A percentile compares a stretch with the other conserved stretches of the same genome.
Conservation (phyloP, 495 filamentous ascomycete genomes). For the Neurospora sp. region DNA sequence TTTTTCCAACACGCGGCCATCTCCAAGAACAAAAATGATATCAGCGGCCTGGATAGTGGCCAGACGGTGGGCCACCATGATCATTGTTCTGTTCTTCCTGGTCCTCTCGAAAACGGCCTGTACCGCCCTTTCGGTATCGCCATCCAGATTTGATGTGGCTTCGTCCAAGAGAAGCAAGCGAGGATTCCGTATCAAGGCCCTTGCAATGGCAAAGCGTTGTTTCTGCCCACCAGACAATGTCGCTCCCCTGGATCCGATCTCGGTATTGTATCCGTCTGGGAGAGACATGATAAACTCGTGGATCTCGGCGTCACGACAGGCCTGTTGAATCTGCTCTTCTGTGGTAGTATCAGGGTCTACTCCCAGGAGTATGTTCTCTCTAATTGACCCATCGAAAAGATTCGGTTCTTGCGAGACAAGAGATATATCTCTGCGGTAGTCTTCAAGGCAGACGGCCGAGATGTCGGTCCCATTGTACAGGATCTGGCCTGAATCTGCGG, state of each 20-base stretch:
- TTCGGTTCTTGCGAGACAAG: conserved; percentile 51
- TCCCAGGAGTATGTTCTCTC: conserved; percentile 51
- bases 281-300: conserved; percentile 48
- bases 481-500: conserved; percentile 37
- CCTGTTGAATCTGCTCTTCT: conserved; percentile 34
- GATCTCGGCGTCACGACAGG: conserved; percentile 46
- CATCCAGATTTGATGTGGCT: conserved; percentile 67
- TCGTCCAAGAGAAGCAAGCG: conserved; percentile 69
- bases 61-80: conserved; percentile 63
- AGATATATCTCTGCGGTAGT: conserved; percentile 44
- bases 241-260: conserved; percentile 52
- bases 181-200: conserved; percentile 67
- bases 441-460: conserved; percentile 32
- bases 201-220: conserved; percentile 64
- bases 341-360: conserved; percentile 28
- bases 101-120: conserved; percentile 62
- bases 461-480: conserved; percentile 40
- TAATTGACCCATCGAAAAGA: conserved; percentile 50
- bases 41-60: conserved; percentile 50
- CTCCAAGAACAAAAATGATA: conserved; percentile 45
- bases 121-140: conserved; percentile 61
- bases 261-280: conserved; percentile 51
- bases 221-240: conserved; percentile 69
- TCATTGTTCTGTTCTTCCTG: conserved; percentile 54
- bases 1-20: conserved; percentile 42